Evolutionary conservation across 768 basidiomycete genomes (phyloP), one percentile per base, ranked within the genome.

Genomic region (Suillus fuscotomentosus): DNA sequence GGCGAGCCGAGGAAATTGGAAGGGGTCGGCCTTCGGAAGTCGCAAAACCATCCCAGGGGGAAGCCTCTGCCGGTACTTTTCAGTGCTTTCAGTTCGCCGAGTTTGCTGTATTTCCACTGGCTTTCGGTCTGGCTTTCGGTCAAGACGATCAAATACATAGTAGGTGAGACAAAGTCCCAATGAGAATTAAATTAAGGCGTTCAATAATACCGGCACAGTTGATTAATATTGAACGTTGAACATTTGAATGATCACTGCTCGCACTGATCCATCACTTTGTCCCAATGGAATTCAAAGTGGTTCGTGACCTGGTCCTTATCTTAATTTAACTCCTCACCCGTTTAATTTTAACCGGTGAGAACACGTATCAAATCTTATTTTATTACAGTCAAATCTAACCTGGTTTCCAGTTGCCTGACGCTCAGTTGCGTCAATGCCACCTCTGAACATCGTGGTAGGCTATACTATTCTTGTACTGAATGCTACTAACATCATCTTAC

Each of bases 401-500:
- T 36, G 34, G 34, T 36, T 36, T 36, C 34, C 34, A 36, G 34
- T 36, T 36, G 34, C 34, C 34, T 36, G 34, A 36, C 9, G 34
- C 34, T 36, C 34, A 36, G 34, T 36, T 34, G 74, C 73, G 22
- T 72, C 75, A 10, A 82, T 75, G 13, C 77, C 82, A 14, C 75
- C 77, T 10, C 74, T 91, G 20, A 78, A 80, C 60, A 84, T 94
- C 67, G 78, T 92, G 5, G 84, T 92, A 3, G 95, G 96, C 4
- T 94, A 94, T 13, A 48, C 11, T 48, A 81, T 90, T 54, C 88
- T 99, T 64, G 88, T 99, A 38, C 81, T 97, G 71, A 96, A 98
- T 27, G 27, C 27, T 77, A 98, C 97, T 60, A 98, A 99, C 78
- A 92, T 98, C 64, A 81, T 99, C 0, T 83, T 99, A 15, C 91